These are phyloP conservation scores for Paramecium caudatum DNA, from an alignment of 73 alveolate species.

Conservation along the genomic window DNA sequence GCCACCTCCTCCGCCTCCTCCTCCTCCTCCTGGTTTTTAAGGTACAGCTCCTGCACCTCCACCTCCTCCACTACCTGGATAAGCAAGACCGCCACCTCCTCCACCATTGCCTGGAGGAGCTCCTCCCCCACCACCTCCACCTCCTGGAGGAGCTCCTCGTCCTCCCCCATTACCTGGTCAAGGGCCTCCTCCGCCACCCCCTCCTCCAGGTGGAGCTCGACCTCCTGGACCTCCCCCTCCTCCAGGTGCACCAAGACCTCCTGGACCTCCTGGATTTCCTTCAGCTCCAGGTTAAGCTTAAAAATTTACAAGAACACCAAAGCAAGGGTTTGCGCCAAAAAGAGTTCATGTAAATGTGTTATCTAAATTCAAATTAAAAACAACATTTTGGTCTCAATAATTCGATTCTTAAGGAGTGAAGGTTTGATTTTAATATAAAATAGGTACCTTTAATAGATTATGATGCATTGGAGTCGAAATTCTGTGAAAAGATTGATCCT, in stretches of 20 bases:
- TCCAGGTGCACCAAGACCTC: background rate
- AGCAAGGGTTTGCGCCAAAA: slow-evolving; percentile 34
- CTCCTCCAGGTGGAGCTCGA: slow-evolving; percentile 68
- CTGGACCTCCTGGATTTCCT: slow-evolving; percentile 27
- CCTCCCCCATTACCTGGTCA: slow-evolving; percentile 55
- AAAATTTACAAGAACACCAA: background rate
- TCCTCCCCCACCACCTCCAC: slow-evolving; percentile 50
- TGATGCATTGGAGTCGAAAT: slow-evolving; percentile 25
- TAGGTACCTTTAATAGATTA: slow-evolving; percentile 39
- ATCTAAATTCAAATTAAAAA: slow-evolving; percentile 47
- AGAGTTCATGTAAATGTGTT: slow-evolving; percentile 57
- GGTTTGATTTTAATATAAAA: background rate
- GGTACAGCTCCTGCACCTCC: background rate
- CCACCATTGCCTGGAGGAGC: slow-evolving; percentile 47
- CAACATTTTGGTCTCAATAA: slow-evolving; percentile 32
- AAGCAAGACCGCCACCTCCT: slow-evolving; percentile 26
- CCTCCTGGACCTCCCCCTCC: slow-evolving; percentile 69
- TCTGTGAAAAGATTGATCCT: slow-evolving; percentile 60
- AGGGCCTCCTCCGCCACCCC: slow-evolving; percentile 51
- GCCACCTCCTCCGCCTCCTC: slow-evolving; percentile 50
- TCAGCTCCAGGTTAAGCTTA: slow-evolving; percentile 19
- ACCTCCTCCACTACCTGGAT: slow-evolving; percentile 62
- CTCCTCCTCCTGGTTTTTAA: background rate
- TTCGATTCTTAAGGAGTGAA: background rate
- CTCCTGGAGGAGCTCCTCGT: background rate